Evolutionary conservation across 495 filamentous ascomycete species (phyloP).

Genomic region (Talaromyces wortmannii): DNA sequence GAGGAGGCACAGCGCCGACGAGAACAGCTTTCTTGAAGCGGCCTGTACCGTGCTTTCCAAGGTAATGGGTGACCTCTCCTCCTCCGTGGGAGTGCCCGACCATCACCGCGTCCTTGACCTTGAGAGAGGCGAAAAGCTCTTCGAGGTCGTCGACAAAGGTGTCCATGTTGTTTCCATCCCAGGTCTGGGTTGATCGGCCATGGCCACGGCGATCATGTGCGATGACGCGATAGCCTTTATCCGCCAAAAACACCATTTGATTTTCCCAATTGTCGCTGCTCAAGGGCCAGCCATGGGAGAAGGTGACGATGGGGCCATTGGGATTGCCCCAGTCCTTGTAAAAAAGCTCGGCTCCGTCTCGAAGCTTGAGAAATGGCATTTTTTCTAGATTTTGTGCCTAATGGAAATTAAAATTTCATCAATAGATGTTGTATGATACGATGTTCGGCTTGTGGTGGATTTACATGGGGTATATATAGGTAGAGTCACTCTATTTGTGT

Average conservation of each 20-base stretch:
- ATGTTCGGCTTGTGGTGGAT: too few species aligned
- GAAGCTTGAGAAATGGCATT: slow-evolving; percentile 21
- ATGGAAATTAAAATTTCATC: too few species aligned
- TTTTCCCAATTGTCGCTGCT: slow-evolving; percentile 34
- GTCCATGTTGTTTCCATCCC: slow-evolving; percentile 31
- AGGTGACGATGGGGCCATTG: slow-evolving; percentile 19
- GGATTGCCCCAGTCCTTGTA: slow-evolving; percentile 36
- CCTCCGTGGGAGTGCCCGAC: slow-evolving; percentile 37
- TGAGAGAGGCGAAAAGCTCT: slow-evolving; percentile 24
- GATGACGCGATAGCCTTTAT: slow-evolving; percentile 29
- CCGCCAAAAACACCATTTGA: slow-evolving; percentile 30
- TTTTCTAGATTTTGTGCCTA: too few species aligned
- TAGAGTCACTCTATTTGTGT: too few species aligned
- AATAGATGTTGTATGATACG: too few species aligned
- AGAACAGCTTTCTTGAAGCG: slow-evolving; percentile 31
- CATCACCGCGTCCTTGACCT: slow-evolving; percentile 23
- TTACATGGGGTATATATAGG: too few species aligned
- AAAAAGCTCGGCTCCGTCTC: slow-evolving; percentile 27
- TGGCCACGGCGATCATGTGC: slow-evolving; percentile 36
- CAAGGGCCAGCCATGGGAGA: slow-evolving; percentile 35
- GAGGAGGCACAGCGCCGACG: slow-evolving; percentile 25
- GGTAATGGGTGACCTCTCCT: slow-evolving; percentile 28
- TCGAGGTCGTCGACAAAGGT: slow-evolving; percentile 28
- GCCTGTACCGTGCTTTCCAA: slow-evolving; percentile 23
- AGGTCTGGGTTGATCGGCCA: slow-evolving; percentile 31